Evolutionary conservation across 2,329 filamentous ascomycete species (phyloP), one percentile per base, ranked within the genome.

Genomic region (Tolypocladium nubicola): DNA sequence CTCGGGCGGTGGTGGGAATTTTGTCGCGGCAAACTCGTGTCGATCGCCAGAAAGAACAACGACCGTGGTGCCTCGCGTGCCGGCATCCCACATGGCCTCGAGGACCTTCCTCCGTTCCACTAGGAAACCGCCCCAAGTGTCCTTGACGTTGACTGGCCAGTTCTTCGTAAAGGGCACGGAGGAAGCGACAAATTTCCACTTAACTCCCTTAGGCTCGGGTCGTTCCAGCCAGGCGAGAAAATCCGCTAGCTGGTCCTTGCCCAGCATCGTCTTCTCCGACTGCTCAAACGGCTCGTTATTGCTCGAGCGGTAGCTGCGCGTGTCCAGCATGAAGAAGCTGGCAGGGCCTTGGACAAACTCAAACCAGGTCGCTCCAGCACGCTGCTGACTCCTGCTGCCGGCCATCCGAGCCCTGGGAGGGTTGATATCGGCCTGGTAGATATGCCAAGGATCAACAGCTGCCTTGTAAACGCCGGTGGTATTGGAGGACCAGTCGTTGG

Each of bases 121-220:
- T 2, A 97, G 78, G 71, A 96, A 97, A 0, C 93, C 93, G 52
- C 90, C 90, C 94, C 94, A 99, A 0, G 94, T 97, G 68, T 99
- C 94, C 60, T 86, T 79, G 2, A 84, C 85, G 62, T 94, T 93
- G 62, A 96, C 83, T 30, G 85, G 87, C 93, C 94, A 99, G 71
- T 99, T 99, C 75, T 96, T 96, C 8, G 94, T 97, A 69, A 99
- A 96, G 0, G 94, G 94, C 6, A 97, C 88, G 21, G 89, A 92
- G 43, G 89, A 92, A 21, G 92, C 86, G 54, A 99, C 78, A 65
- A 99, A 85, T 75, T 97, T 97, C 93, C 94, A 99, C 66, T 87
- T 86, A 0, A 97, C 86, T 1, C 90, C 90, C 37, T 76, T 75
- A 0, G 89, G 87, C 61, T 90, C 88, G 0, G 88, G 85, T 1